A percentile compares a stretch with the other conserved stretches of the same genome.
Conservation (phyloP, 2,329 filamentous ascomycete genomes). For the Alternaria ethzedia region DNA sequence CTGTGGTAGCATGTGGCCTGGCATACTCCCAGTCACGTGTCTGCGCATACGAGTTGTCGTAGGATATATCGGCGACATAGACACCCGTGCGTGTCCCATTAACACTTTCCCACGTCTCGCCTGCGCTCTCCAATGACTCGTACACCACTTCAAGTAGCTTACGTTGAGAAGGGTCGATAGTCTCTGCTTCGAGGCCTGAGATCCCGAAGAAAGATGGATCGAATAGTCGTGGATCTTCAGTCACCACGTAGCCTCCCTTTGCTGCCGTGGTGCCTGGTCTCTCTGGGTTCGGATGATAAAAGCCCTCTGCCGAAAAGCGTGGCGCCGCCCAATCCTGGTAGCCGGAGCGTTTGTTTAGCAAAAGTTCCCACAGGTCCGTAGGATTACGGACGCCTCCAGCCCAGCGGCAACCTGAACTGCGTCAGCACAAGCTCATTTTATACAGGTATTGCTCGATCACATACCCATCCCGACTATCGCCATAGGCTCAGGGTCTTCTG, state of each 20-base stretch:
- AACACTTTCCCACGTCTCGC: conserved; percentile 32
- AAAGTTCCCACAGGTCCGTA: conserved; percentile 34
- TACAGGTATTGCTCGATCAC: not conserved
- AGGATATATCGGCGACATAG: conserved; percentile 18
- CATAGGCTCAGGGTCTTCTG: conserved; percentile 22
- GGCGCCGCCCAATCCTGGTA: conserved; percentile 29
- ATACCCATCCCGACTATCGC: conserved; percentile 36
- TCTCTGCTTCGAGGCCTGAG: conserved; percentile 19
- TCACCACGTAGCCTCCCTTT: conserved; percentile 32
- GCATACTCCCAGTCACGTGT: conserved; percentile 22
- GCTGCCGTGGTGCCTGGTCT: conserved; percentile 33
- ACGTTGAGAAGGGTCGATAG: conserved; percentile 38
- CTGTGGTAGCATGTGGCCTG: conserved; percentile 19
- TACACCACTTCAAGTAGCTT: conserved; percentile 39
- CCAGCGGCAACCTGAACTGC: conserved; percentile 24
- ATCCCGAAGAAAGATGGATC: conserved; percentile 45
- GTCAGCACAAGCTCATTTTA: not conserved
- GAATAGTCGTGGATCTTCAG: conserved; percentile 44
- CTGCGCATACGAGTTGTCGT: not conserved
- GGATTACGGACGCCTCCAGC: conserved; percentile 23
- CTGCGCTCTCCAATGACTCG: conserved; percentile 51
- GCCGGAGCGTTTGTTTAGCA: conserved; percentile 38
- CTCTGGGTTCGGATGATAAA: conserved; percentile 35
- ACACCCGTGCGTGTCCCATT: conserved; percentile 28
- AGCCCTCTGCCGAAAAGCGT: conserved; percentile 42